Percentiles rank a stretch among this genome's conserved stretches.
Evolutionary conservation across 2,329 filamentous ascomycete species (phyloP).

Genomic region (Neoarthrinium moseri): DNA sequence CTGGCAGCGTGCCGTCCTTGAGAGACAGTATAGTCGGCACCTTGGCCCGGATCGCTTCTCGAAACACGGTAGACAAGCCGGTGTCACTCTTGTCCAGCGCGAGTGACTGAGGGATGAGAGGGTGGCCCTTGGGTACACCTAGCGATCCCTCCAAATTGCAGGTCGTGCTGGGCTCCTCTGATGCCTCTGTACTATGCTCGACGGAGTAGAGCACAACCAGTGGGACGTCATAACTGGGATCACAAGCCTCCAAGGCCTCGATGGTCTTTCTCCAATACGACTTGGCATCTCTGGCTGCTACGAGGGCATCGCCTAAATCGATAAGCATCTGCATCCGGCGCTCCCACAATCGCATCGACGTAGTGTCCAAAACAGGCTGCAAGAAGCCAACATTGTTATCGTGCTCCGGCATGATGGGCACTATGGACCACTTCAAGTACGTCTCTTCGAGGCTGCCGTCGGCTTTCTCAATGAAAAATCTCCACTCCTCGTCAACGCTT

Average conservation of each 20-base stretch:
- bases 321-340: slow-evolving; percentile 48
- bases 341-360: slow-evolving; percentile 46
- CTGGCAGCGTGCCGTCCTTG: slow-evolving; percentile 54
- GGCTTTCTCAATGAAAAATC: slow-evolving; percentile 42
- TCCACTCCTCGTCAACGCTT: slow-evolving; percentile 41
- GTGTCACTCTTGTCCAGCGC: slow-evolving; percentile 34
- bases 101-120: slow-evolving; percentile 37
- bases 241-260: slow-evolving; percentile 40
- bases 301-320: slow-evolving; percentile 43
- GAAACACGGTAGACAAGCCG: slow-evolving; percentile 38
- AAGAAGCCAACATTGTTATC: slow-evolving; percentile 44
- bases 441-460: slow-evolving; percentile 44
- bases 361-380: slow-evolving; percentile 46
- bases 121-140: slow-evolving; percentile 42
- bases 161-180: slow-evolving; percentile 26
- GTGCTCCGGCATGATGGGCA: slow-evolving; percentile 42
- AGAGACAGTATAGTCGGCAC: slow-evolving; percentile 40
- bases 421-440: slow-evolving; percentile 47
- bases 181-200: slow-evolving; percentile 31
- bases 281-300: slow-evolving; percentile 40
- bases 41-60: slow-evolving; percentile 34
- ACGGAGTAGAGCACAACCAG: slow-evolving; percentile 51
- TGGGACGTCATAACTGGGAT: slow-evolving; percentile 47
- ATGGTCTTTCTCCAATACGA: slow-evolving; percentile 48
- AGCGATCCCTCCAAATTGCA: slow-evolving; percentile 45